A percentile compares a stretch with the other conserved stretches of the same genome.
Evolutionary conservation across 805 yeast genomes (phyloP).

Genomic region (Sugiyamaella mastotermitis): DNA sequence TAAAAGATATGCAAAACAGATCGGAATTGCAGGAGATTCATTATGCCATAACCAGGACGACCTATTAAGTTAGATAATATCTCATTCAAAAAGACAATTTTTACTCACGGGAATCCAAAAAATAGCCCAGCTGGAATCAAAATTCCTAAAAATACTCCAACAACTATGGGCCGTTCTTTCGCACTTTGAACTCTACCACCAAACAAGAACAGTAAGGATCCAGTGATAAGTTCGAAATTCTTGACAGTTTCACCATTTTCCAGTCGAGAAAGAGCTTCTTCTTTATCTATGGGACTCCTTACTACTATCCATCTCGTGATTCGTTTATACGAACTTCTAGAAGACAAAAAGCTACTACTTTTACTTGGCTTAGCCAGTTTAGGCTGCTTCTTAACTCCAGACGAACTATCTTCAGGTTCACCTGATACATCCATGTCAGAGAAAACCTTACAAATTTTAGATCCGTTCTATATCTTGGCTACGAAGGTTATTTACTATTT

Average conservation of each 20-base stretch:
- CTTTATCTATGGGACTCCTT: too few species aligned
- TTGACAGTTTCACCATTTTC: not conserved
- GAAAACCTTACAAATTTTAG: too few species aligned
- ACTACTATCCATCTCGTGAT: slow-evolving; percentile 1
- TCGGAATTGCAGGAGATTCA: slow-evolving; percentile 48
- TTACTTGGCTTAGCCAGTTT: too few species aligned
- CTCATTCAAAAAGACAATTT: not conserved
- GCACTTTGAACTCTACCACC: slow-evolving; percentile 60
- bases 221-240: slow-evolving; percentile 6
- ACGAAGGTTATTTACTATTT: too few species aligned
- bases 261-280: too few species aligned
- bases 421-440: too few species aligned
- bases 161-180: slow-evolving; percentile 34
- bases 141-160: slow-evolving; percentile 32
- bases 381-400: too few species aligned
- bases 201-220: slow-evolving; percentile 38
- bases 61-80: slow-evolving; percentile 6
- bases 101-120: slow-evolving; percentile 37
- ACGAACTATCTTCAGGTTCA: too few species aligned
- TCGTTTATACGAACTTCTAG: not conserved
- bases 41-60: slow-evolving; percentile 51
- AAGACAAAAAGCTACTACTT: too few species aligned
- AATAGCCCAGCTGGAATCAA: slow-evolving; percentile 49
- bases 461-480: too few species aligned
- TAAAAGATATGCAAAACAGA: slow-evolving; percentile 58